These are phyloP conservation scores for Peronospora farinosa DNA, from an alignment of 352 stramenopile species.

Conservation along the genomic window DNA sequence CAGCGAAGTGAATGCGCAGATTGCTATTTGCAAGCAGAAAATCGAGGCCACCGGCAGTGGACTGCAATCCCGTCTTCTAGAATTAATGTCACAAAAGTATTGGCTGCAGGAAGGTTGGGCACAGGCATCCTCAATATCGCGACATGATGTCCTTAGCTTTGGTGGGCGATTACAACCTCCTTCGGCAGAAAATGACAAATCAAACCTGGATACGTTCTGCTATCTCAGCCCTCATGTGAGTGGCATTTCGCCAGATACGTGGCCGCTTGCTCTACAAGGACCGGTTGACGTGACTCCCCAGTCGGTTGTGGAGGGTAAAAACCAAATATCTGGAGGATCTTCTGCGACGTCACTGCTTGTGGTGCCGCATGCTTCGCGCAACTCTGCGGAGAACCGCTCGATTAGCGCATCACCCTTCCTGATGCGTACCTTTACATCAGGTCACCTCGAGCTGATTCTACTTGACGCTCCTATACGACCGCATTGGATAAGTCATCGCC, in stretches of 20 bases:
- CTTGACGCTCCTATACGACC: slow-evolving; percentile 55
- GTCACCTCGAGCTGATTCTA: slow-evolving; percentile 69
- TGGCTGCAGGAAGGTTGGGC: slow-evolving; percentile 72
- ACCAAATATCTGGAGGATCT: slow-evolving; percentile 34
- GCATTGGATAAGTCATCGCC: slow-evolving; percentile 47
- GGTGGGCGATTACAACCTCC: slow-evolving; percentile 6
- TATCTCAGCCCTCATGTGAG: slow-evolving; percentile 57
- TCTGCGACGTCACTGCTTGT: slow-evolving; percentile 46
- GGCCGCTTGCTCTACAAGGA: slow-evolving; percentile 67
- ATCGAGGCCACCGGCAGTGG: slow-evolving; percentile 8
- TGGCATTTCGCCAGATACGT: slow-evolving; percentile 67
- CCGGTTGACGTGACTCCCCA: slow-evolving; percentile 49
- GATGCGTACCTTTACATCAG: slow-evolving; percentile 60
- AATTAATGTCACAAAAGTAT: slow-evolving; percentile 82
- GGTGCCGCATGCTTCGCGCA: slow-evolving; percentile 38
- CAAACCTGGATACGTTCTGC: slow-evolving; percentile 26
- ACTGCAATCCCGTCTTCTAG: slow-evolving; percentile 36
- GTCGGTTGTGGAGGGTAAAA: slow-evolving; percentile 54
- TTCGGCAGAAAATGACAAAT: slow-evolving; percentile 5
- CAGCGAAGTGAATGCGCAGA: slow-evolving; percentile 55
- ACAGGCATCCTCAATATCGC: slow-evolving; percentile 7
- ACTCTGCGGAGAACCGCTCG: slow-evolving; percentile 22
- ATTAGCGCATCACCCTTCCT: slow-evolving; percentile 50
- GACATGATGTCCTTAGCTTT: slow-evolving; percentile 11
- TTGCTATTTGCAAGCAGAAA: slow-evolving; percentile 48